phyloP scores from a whole-genome alignment of 768 basidiomycete species.

The Wakefieldia striispora region DNA sequence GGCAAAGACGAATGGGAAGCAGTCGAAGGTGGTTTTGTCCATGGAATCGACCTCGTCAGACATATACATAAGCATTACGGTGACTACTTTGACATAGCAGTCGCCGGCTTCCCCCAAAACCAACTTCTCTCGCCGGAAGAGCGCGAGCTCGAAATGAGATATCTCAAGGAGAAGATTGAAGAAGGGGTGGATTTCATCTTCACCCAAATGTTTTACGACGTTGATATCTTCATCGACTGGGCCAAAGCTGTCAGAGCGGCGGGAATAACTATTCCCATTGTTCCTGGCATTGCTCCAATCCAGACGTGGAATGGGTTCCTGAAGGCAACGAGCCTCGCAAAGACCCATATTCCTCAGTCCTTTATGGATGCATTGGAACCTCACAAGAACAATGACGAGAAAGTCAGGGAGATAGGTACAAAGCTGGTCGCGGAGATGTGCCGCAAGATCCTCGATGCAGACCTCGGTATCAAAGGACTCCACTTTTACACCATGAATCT shows the following conservation, averaged over 20 bases:
- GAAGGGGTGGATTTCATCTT: conserved; percentile 92
- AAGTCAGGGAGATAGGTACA: conserved; percentile 90
- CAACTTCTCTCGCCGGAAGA: conserved; percentile 72
- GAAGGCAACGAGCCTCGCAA: conserved; percentile 75
- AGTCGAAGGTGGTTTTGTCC: conserved; percentile 84
- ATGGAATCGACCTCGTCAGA: conserved; percentile 88
- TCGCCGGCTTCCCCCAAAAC: conserved; percentile 90
- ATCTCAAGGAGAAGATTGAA: conserved; percentile 88
- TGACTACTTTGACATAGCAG: conserved; percentile 94
- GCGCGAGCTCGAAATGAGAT: conserved; percentile 74
- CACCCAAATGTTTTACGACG: conserved; percentile 98
- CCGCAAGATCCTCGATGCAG: conserved; percentile 73
- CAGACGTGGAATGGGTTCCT: conserved; percentile 96
- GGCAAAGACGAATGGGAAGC: conserved; percentile 93
- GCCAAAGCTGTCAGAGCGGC: conserved; percentile 77
- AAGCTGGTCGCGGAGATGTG: conserved; percentile 95
- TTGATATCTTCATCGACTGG: conserved; percentile 89
- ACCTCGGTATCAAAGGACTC: conserved; percentile 81
- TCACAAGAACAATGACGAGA: conserved; percentile 89
- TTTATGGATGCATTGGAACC: conserved; percentile 81
- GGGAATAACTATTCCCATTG: conserved; percentile 86
- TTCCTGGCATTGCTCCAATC: conserved; percentile 93
- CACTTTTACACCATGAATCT: conserved; percentile 99
- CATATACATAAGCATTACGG: conserved; percentile 82
- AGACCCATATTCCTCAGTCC: conserved; percentile 72